Base-by-base conservation (phyloP, 2,329 filamentous ascomycete genomes). In the Neonectria hederae region DNA sequence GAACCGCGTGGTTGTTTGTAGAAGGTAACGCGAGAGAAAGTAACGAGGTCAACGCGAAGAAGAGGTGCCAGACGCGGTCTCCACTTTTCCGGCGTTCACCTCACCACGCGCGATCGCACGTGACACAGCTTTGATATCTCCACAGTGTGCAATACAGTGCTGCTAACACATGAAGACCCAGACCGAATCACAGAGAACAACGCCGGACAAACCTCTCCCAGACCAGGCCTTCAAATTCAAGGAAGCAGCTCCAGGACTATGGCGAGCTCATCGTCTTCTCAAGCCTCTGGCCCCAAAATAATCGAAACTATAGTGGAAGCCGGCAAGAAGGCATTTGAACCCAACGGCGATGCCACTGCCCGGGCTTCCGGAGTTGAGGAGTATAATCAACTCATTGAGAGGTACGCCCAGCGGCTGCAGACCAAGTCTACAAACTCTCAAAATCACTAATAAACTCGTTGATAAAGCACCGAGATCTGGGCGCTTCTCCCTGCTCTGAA, bases 401-500 rank as follows among this genome's bases (percentile, higher is more conserved):
- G 78, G 86, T 87, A 79, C 69, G 79, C 58, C 4, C 5, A 17
- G 28, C 43, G 3, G 43, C 1, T 28, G 21, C 14, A 10, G 17
- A 9, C 19, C 22, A 8, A 13, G 7, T 22, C 28, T 4, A 11
- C 14, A 21, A 19, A 5, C 10, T 1, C 28, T 19, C 11, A 59
- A n/a, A 9, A 5, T 51, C n/a, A 8, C 32, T 55, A 6, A 69
- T 62, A 7, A 66, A 69, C 59, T 66, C 19, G 8, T 14, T 7
- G 4, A n/a, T 13, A 9, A 65, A 81, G 79, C 32, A 74, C 76
- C 6, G 72, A 76, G 22, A 76, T 84, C 32, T 86, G 86, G 71
- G 83, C 80, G 28, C 81, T 92, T 9, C 78, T 92, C 22, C 87
- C 86, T 9, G 82, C 87, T 5, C 77, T 93, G 46, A 92, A 89